Evolutionary conservation across 352 stramenopile genomes (phyloP).

Genomic region (Ophiocytium majus): DNA sequence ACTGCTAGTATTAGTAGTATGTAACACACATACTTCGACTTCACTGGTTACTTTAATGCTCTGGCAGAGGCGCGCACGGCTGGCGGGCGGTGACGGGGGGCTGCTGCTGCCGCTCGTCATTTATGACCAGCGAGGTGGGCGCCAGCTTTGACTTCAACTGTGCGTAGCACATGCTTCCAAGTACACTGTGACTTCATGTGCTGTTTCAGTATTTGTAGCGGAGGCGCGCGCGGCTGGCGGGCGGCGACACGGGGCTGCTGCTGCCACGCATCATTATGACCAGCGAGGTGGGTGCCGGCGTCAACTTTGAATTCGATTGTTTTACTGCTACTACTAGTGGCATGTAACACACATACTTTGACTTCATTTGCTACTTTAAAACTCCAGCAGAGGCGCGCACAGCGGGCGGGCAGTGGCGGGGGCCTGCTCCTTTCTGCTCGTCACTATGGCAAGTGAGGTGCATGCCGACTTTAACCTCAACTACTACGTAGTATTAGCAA

Average conservation of each 20-base stretch:
- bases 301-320: no score
- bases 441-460: slow-evolving; percentile 53
- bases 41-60: background rate
- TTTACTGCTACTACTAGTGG: background rate
- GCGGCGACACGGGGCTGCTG: background rate
- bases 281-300: slow-evolving; percentile 24
- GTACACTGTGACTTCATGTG: no score
- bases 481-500: background rate
- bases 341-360: background rate
- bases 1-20: background rate
- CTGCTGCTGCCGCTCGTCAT: slow-evolving; percentile 50
- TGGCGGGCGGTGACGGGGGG: slow-evolving; percentile 7
- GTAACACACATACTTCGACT: background rate
- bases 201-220: no score
- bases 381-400: slow-evolving; percentile 59
- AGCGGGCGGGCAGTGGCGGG: slow-evolving; percentile 1
- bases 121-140: slow-evolving; percentile 48
- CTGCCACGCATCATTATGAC: slow-evolving; percentile 57
- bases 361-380: background rate
- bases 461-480: background rate
- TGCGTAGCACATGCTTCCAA: background rate
- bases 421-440: slow-evolving; percentile 33
- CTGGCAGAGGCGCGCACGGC: slow-evolving; percentile 60
- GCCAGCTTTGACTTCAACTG: background rate
- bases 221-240: no score